A percentile compares a stretch with the other conserved stretches of the same genome.
phyloP scores from a whole-genome alignment of 495 filamentous ascomycete genomes.

The Penicillium coprophilum region DNA sequence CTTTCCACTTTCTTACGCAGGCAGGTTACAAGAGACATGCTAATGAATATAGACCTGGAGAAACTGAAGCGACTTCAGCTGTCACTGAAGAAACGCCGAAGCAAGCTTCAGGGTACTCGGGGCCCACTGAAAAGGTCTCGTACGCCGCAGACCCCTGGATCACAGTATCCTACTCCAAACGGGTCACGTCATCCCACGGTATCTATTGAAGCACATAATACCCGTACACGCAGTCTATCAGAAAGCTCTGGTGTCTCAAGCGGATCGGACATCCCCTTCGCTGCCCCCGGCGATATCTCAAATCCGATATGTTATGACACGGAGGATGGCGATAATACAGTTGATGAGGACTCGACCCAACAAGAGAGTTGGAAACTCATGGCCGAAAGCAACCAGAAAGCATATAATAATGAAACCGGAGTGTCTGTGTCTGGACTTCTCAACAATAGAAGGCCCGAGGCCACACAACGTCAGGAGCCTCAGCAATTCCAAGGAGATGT shows the following conservation, averaged over 20 bases:
- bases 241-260: neutral
- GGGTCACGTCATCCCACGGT: neutral
- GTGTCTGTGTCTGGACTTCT: neutral
- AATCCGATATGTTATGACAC: neutral
- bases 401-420: neutral
- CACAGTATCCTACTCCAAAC: neutral
- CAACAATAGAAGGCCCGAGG: neutral
- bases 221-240: neutral
- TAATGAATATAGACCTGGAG: conserved; percentile 4
- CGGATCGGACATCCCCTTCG: conserved; percentile 2
- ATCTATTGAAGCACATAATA: neutral
- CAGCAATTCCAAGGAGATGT: neutral
- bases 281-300: neutral
- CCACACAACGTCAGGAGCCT: neutral
- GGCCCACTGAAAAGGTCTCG: neutral
- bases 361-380: neutral
- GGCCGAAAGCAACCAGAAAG: neutral
- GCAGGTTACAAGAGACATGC: neutral
- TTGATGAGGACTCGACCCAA: neutral
- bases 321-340: neutral
- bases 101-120: neutral
- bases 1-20: neutral
- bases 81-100: conserved; percentile 7
- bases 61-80: conserved; percentile 10
- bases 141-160: neutral